These are phyloP conservation scores for Trichophyton simii DNA, from an alignment of 2,329 filamentous ascomycete genomes.

Conservation along the genomic window DNA sequence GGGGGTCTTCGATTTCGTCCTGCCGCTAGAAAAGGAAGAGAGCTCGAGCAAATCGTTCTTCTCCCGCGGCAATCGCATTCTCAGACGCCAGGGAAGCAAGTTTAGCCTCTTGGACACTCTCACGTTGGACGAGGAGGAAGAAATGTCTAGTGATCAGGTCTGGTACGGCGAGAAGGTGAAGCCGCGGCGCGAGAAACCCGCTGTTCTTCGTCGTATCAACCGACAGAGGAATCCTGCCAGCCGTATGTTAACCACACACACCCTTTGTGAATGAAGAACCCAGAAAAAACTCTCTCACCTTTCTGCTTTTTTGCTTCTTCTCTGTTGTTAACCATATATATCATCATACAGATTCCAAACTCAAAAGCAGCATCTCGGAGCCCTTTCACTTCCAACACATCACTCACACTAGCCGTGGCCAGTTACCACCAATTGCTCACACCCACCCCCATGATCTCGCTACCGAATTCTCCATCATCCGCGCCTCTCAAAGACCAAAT, in stretches of 20 bases:
- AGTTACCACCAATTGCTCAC: constrained; percentile 42
- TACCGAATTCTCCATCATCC: constrained; percentile 42
- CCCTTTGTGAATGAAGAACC: neutral
- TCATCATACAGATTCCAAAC: constrained; percentile 23
- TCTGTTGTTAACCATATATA: neutral
- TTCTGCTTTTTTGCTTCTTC: neutral
- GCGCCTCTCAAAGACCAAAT: constrained; percentile 40
- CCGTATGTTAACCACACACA: constrained; percentile 21
- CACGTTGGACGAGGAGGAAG: constrained; percentile 28
- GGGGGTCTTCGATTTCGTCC: constrained; percentile 18
- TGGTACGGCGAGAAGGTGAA: constrained; percentile 18
- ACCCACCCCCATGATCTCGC: constrained; percentile 41
- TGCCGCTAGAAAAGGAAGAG: constrained; percentile 23
- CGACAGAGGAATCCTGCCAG: constrained; percentile 23
- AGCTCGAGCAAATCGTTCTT: constrained; percentile 30
- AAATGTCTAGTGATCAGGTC: constrained; percentile 21
- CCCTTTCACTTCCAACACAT: constrained; percentile 55
- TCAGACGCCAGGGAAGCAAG: constrained; percentile 37
- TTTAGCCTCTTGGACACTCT: constrained; percentile 30
- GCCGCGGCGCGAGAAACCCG: constrained; percentile 12
- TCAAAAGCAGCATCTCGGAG: constrained; percentile 44
- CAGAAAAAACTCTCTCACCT: neutral
- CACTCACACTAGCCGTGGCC: constrained; percentile 45
- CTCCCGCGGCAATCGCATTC: constrained; percentile 34
- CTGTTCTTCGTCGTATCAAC: constrained; percentile 24